These are phyloP conservation scores for Colletotrichum sp. DNA, from an alignment of 2,329 filamentous ascomycete species.

Conservation along the genomic window DNA sequence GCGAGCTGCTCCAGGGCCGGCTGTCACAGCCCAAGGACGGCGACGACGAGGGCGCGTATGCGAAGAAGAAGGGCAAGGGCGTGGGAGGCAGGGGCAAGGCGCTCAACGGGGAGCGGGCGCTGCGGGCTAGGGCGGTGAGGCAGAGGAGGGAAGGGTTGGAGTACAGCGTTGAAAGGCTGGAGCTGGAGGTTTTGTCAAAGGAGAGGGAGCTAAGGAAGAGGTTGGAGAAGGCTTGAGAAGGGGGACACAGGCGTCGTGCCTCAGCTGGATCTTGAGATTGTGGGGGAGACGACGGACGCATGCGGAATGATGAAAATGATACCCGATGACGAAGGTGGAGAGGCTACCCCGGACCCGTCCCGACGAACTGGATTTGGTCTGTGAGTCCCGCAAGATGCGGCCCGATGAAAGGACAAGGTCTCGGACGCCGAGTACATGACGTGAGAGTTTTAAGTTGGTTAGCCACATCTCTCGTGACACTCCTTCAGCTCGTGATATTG, in stretches of 20 bases:
- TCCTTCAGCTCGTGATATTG: background rate
- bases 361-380: background rate
- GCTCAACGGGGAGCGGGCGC: conserved; percentile 59
- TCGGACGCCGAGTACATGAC: background rate
- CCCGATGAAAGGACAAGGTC: background rate
- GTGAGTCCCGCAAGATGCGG: background rate
- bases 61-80: conserved; percentile 26
- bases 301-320: conserved; percentile 4
- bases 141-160: conserved; percentile 86
- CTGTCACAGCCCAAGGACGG: conserved; percentile 37
- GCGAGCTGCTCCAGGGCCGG: conserved; percentile 81
- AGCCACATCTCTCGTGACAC: background rate
- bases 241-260: background rate
- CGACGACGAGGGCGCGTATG: background rate
- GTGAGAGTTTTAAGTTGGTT: background rate
- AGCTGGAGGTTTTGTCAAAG: conserved; percentile 83
- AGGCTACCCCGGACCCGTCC: background rate
- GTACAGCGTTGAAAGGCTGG: conserved; percentile 85
- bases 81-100: conserved; percentile 21
- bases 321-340: background rate
- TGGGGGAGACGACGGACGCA: background rate
- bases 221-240: conserved; percentile 42
- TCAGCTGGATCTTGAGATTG: background rate
- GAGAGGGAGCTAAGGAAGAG: conserved; percentile 62
- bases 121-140: conserved; percentile 64